A percentile compares a stretch with the other conserved stretches of the same genome.
These are phyloP conservation scores for Plenodomus biglobosus DNA, from an alignment of 2,329 filamentous ascomycete genomes.

Conservation along the genomic window DNA sequence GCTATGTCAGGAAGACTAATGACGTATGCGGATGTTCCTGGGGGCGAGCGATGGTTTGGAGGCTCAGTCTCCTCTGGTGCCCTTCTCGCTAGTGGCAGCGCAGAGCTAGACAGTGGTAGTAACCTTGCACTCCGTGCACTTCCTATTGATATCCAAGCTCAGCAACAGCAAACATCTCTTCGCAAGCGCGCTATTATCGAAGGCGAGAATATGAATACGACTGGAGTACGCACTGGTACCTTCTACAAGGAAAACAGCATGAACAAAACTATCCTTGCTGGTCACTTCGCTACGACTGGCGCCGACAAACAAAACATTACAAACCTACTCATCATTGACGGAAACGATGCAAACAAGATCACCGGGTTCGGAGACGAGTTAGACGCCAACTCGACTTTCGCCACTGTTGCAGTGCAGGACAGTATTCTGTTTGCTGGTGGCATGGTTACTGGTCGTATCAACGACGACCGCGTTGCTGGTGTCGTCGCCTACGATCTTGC, in stretches of 20 bases:
- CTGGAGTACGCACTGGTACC: constrained; percentile 73
- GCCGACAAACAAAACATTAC: constrained; percentile 70
- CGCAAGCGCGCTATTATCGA: constrained; percentile 48
- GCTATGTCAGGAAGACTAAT: constrained; percentile 72
- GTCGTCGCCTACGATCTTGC: constrained; percentile 78
- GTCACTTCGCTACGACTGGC: constrained; percentile 75
- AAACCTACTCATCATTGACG: constrained; percentile 82
- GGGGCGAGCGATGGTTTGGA: constrained; percentile 67
- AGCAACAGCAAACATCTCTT: constrained; percentile 32
- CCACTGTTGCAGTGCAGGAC: constrained; percentile 58
- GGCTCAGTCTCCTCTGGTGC: constrained; percentile 79
- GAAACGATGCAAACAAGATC: constrained; percentile 65
- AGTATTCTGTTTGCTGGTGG: constrained; percentile 78
- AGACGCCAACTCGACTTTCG: constrained; percentile 71
- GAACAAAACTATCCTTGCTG: constrained; percentile 86
- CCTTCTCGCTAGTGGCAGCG: constrained; percentile 72
- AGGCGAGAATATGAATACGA: constrained; percentile 52
- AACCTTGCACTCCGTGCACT: constrained; percentile 51
- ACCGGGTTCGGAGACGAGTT: constrained; percentile 70
- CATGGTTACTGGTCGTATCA: constrained; percentile 69
- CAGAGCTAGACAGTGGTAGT: constrained; percentile 56
- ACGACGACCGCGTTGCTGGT: constrained; percentile 65
- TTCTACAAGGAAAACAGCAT: constrained; percentile 71
- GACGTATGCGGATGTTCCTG: constrained; percentile 66
- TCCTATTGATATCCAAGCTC: constrained; percentile 26